These are phyloP conservation scores for Aureobasidium namibiae DNA, from an alignment of 2,329 filamentous ascomycete species.

Conservation along the genomic window DNA sequence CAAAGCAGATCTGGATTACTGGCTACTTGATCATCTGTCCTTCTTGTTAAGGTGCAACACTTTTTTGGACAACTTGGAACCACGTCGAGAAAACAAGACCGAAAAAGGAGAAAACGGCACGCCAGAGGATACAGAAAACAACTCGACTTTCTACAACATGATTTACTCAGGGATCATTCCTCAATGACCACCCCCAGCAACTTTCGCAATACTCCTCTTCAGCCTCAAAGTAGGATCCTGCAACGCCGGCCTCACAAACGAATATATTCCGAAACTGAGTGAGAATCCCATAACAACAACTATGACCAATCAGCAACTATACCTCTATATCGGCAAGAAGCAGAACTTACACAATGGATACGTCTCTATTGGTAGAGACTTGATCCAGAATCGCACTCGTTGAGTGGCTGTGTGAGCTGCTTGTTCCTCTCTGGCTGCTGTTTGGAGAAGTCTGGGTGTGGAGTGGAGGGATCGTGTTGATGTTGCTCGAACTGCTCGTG, in stretches of 20 bases:
- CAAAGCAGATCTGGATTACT: background rate
- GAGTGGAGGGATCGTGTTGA: background rate
- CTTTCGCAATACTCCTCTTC: constrained; percentile 1
- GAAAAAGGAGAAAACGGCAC: background rate
- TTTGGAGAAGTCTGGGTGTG: background rate
- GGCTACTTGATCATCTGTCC: background rate
- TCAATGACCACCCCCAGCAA: background rate
- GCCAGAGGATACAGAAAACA: background rate
- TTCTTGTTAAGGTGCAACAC: background rate
- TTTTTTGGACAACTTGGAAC: background rate
- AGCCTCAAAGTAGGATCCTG: constrained; percentile 6
- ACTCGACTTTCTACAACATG: background rate
- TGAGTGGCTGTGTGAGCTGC: background rate
- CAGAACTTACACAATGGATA: constrained; percentile 1
- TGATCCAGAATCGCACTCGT: constrained; percentile 5
- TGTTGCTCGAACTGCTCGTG: background rate
- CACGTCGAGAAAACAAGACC: background rate
- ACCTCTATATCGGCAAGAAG: too few relatives aligned
- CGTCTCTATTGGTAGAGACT: constrained; percentile 2
- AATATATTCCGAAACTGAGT: constrained; percentile 1
- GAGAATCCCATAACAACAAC: background rate
- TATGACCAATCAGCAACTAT: background rate
- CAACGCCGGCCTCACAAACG: background rate
- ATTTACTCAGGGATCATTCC: background rate
- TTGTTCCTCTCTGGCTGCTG: background rate